Percentiles rank a stretch among this genome's conserved stretches.
Conservation (phyloP, 2,329 filamentous ascomycete species). For the Aspergillus ustus region DNA sequence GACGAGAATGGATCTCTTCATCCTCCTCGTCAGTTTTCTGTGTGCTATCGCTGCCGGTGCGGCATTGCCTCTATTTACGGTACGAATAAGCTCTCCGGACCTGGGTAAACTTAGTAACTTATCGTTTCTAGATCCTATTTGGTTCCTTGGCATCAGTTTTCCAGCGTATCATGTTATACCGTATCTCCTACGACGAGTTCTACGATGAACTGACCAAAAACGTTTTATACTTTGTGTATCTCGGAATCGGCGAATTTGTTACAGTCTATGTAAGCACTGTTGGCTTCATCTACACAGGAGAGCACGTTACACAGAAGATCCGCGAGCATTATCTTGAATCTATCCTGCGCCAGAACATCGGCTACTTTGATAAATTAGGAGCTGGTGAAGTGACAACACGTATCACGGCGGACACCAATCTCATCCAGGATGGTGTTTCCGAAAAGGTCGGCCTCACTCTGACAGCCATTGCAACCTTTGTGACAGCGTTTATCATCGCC, state of each 20-base stretch:
- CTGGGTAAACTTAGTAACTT: not conserved
- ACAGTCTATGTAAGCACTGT: conserved; percentile 80
- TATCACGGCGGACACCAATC: conserved; percentile 91
- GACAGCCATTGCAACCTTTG: conserved; percentile 77
- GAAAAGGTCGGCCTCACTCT: conserved; percentile 84
- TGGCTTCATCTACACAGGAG: conserved; percentile 86
- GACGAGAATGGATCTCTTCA: conserved; percentile 65
- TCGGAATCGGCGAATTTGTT: conserved; percentile 79
- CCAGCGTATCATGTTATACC: conserved; percentile 62
- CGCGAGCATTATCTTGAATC: conserved; percentile 82
- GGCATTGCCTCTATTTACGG: conserved; percentile 77
- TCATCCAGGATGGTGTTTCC: conserved; percentile 91
- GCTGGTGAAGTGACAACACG: conserved; percentile 92
- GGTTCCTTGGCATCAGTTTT: conserved; percentile 76
- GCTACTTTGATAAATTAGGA: conserved; percentile 89
- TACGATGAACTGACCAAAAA: conserved; percentile 62
- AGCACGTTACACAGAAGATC: conserved; percentile 78
- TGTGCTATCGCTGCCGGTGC: conserved; percentile 74
- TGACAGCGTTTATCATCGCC: conserved; percentile 86
- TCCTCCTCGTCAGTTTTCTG: conserved; percentile 65
- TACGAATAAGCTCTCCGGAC: conserved; percentile 39
- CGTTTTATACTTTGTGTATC: conserved; percentile 83
- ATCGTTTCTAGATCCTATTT: conserved; percentile 61
- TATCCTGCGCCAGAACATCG: conserved; percentile 86
- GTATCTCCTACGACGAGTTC: conserved; percentile 60